phyloP scores from a whole-genome alignment of 371 early-diverging fungal genomes.

The Paraphysoderma sedebokerense region DNA sequence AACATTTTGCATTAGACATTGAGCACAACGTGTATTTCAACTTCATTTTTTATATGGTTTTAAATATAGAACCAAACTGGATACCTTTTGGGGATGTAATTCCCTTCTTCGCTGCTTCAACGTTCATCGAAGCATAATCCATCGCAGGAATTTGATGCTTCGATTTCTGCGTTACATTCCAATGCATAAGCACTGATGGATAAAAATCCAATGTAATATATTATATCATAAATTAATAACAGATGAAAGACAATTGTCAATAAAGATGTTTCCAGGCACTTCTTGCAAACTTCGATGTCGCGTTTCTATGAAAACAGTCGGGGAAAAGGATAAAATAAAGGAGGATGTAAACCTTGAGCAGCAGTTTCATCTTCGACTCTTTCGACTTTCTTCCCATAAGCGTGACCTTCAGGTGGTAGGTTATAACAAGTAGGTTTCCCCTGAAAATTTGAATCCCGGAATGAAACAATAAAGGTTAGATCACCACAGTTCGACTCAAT shows the following conservation, averaged over 20 bases:
- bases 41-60: neutral
- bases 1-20: no score
- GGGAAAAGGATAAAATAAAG: neutral
- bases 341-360: conserved; percentile 12
- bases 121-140: conserved; percentile 35
- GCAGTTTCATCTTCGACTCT: conserved; percentile 19
- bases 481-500: no score
- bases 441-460: no score
- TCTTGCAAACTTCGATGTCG: no score
- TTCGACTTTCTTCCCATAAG: conserved; percentile 26
- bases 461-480: no score
- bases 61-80: no score
- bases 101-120: conserved; percentile 20
- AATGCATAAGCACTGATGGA: conserved; percentile 18
- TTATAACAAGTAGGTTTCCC: conserved; percentile 20
- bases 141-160: conserved; percentile 20
- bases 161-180: conserved; percentile 17
- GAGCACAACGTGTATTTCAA: neutral
- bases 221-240: neutral
- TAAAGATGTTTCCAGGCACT: no score
- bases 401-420: conserved; percentile 18
- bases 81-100: conserved; percentile 17
- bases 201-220: neutral
- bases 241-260: no score
- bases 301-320: neutral